These are phyloP conservation scores for Vaccinium darrowii DNA, from an alignment of 148 eudicot genomes.

Conservation along the genomic window DNA sequence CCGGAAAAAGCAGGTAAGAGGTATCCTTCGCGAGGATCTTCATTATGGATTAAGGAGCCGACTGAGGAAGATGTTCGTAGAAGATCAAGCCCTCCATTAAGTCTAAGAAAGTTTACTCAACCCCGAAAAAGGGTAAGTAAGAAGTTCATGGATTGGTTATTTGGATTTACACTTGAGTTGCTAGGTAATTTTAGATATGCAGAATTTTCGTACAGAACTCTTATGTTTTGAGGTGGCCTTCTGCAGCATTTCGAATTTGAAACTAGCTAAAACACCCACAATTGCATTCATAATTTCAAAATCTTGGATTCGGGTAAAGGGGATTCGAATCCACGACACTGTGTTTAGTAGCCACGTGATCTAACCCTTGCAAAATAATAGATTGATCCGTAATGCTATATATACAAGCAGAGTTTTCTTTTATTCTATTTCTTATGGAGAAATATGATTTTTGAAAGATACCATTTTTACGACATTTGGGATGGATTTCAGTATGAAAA, in stretches of 20 bases:
- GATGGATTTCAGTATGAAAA: not conserved
- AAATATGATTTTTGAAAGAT: no score
- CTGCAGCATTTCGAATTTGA: no score
- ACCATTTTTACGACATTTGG: not conserved
- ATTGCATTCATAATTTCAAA: no score
- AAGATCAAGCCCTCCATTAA: conserved; percentile 42
- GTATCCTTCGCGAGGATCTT: not conserved
- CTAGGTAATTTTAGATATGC: not conserved
- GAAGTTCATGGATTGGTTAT: not conserved
- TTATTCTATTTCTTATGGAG: no score
- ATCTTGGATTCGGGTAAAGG: no score
- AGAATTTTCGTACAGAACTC: not conserved
- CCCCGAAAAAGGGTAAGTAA: conserved; percentile 39
- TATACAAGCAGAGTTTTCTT: no score
- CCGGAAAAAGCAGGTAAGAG: not conserved
- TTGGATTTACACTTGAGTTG: not conserved
- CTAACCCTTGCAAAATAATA: no score
- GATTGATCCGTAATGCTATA: no score
- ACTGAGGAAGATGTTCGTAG: not conserved
- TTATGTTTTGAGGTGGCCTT: no score
- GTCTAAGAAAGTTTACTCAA: conserved; percentile 36
- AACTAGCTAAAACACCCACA: no score
- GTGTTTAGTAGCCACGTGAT: no score
- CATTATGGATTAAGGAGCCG: not conserved
- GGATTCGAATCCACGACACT: no score